Evolutionary conservation across 768 basidiomycete genomes (phyloP).

Genomic region (Cystobasidium tubakii): DNA sequence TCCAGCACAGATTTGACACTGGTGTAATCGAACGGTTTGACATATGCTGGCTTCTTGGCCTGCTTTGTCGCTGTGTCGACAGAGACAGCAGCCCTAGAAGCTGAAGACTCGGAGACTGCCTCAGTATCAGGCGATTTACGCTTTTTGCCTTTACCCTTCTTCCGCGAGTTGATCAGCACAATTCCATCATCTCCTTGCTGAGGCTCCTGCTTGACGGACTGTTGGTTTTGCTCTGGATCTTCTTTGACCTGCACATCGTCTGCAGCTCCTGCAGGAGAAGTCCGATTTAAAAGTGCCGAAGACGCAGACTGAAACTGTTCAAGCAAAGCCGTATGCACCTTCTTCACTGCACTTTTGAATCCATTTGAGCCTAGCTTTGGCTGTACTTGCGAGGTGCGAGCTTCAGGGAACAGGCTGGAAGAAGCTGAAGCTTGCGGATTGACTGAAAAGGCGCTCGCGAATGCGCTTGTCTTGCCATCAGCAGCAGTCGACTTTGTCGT

Average conservation of each 20-base stretch:
- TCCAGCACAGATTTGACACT: conserved; percentile 27
- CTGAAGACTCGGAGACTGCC: neutral
- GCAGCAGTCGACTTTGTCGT: neutral
- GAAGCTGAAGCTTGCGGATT: neutral
- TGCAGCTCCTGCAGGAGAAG: neutral
- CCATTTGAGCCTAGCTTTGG: neutral
- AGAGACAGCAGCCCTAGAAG: neutral
- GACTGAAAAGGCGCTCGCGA: neutral
- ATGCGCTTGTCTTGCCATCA: neutral
- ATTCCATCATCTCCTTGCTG: conserved; percentile 7
- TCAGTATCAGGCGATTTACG: conserved; percentile 7
- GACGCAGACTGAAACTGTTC: neutral
- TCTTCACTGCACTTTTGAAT: neutral
- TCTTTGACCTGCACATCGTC: neutral
- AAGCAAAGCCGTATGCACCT: neutral
- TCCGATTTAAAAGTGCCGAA: neutral
- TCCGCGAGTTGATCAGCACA: conserved; percentile 1
- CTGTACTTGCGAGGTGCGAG: neutral
- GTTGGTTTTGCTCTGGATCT: neutral
- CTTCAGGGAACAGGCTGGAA: neutral
- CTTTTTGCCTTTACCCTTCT: conserved; percentile 19
- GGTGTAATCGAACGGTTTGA: conserved; percentile 33
- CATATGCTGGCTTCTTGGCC: conserved; percentile 14
- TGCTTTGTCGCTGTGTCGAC: neutral
- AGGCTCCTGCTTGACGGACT: conserved; percentile 1